Evolutionary conservation across 1,284 basidiomycete genomes (phyloP), one percentile per base, ranked within the genome.

Genomic region (Microbotryomycetes sp.): DNA sequence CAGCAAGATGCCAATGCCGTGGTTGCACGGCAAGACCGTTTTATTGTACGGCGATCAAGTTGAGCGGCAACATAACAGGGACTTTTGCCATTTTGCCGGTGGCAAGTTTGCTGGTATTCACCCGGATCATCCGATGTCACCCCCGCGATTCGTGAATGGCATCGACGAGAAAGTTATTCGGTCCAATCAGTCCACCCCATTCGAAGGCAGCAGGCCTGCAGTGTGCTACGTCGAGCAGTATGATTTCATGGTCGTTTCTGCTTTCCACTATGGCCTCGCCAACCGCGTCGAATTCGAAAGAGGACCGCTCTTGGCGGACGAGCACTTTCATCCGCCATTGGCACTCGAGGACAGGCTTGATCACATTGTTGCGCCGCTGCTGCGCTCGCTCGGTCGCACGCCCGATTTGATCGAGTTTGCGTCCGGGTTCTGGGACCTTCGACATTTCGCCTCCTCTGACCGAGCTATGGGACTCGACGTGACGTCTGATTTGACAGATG

Each of bases 231-330:
- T 65, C 29, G 58, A 60, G 28, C 56, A 63, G 29, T 63, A 63
- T 50, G 64, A 65, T 49, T 63, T 68, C 21, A 52, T 58, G 28
- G 6, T 68, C 23, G 59, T 68, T 13, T 61, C 56, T 15, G 61
- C 63, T 3, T 65, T 65, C 29, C 66, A 68, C 57, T 68, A 47
- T 21, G 66, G 66, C 2, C 59, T 68, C 18, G 56, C 57, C 7
- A 63, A 65, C 27, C 63, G 66, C 6, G 59, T 65, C 59, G 66
- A 68, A 52, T 61, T 65, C 18, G 66, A 68, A 50, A 58, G 54
- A 13, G 66, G 65, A 50, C 29, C 41, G 28, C 64, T 68, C 2
- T 51, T 65, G 6, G 15, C 47, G 15, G 59, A 65, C 24, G 49
- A 56, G 21, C 49, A 57, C 18, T 68, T 65, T 47, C 63, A 68